A percentile compares a stretch with the other conserved stretches of the same genome.
phyloP scores from a whole-genome alignment of 1,284 basidiomycete genomes.

The Ustilago vetiveriae region DNA sequence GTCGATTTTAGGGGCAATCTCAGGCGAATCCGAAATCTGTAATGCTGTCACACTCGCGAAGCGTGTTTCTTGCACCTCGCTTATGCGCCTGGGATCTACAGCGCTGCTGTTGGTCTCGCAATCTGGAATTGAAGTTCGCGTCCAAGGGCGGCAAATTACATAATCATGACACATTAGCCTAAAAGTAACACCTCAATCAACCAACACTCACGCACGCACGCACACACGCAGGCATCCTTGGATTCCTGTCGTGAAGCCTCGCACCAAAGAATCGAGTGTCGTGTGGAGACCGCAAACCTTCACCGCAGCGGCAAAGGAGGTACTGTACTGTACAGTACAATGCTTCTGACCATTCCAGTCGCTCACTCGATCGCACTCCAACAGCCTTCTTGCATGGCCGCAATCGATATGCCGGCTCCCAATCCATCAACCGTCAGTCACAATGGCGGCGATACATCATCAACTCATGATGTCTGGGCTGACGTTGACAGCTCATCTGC shows the following conservation, averaged over 20 bases:
- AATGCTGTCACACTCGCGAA: conserved; percentile 12
- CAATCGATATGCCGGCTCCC: conserved; percentile 13
- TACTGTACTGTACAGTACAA: too few species aligned
- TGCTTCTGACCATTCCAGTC: background rate
- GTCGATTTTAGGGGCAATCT: too few species aligned
- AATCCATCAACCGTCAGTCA: conserved; percentile 15
- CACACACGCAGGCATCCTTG: conserved; percentile 11
- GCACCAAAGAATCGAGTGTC: background rate
- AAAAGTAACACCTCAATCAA: background rate
- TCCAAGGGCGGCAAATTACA: background rate
- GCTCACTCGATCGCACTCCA: background rate
- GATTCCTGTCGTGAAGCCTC: too few species aligned
- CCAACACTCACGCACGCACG: conserved; percentile 15
- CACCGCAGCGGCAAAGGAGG: too few species aligned
- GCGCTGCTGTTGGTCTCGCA: conserved; percentile 21
- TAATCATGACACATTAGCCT: conserved; percentile 18
- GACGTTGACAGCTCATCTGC: conserved; percentile 13
- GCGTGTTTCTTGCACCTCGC: conserved; percentile 22
- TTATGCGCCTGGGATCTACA: conserved; percentile 21
- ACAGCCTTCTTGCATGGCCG: background rate
- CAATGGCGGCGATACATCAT: conserved; percentile 2
- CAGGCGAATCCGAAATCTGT: too few species aligned
- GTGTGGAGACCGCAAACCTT: too few species aligned
- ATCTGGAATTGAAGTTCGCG: background rate
- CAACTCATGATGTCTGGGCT: conserved; percentile 27